Evolutionary conservation across 768 basidiomycete genomes (phyloP).

Genomic region (Jaapia argillacea): DNA sequence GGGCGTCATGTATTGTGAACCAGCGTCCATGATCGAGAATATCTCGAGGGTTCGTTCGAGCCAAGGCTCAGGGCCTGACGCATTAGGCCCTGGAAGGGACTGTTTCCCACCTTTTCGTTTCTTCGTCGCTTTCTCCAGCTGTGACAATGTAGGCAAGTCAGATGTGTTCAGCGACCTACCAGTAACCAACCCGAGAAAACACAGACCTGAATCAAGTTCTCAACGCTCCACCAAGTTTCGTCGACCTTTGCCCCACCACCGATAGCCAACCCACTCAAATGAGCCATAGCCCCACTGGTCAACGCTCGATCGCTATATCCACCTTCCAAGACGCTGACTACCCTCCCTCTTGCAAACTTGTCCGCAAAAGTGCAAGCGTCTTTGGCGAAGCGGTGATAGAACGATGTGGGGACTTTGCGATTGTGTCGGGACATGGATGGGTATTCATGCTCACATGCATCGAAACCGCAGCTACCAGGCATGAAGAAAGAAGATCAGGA

Average conservation of each 20-base stretch:
- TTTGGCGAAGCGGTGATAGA: conserved; percentile 75
- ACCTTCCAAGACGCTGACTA: conserved; percentile 90
- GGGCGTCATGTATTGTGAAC: conserved; percentile 9
- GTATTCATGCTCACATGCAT: conserved; percentile 89
- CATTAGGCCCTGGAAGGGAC: conserved; percentile 15
- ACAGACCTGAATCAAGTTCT: conserved; percentile 48
- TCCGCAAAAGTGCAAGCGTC: conserved; percentile 63
- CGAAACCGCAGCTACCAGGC: conserved; percentile 76
- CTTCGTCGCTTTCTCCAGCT: conserved; percentile 63
- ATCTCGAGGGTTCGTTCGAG: conserved; percentile 43
- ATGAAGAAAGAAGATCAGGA: conserved; percentile 1
- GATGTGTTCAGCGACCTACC: neutral
- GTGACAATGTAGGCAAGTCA: neutral
- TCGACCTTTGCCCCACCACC: conserved; percentile 10
- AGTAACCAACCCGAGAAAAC: too few species aligned
- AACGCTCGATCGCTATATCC: conserved; percentile 91
- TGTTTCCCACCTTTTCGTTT: conserved; percentile 42
- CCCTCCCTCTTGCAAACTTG: conserved; percentile 49
- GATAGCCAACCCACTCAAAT: conserved; percentile 58
- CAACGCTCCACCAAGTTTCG: conserved; percentile 53
- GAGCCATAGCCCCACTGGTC: conserved; percentile 74
- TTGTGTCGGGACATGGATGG: conserved; percentile 86
- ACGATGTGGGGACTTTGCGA: conserved; percentile 79
- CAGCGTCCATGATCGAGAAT: conserved; percentile 29
- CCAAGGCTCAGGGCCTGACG: conserved; percentile 38